These are phyloP conservation scores for Cytospora paraplurivora DNA, from an alignment of 2,329 filamentous ascomycete species.

Conservation along the genomic window DNA sequence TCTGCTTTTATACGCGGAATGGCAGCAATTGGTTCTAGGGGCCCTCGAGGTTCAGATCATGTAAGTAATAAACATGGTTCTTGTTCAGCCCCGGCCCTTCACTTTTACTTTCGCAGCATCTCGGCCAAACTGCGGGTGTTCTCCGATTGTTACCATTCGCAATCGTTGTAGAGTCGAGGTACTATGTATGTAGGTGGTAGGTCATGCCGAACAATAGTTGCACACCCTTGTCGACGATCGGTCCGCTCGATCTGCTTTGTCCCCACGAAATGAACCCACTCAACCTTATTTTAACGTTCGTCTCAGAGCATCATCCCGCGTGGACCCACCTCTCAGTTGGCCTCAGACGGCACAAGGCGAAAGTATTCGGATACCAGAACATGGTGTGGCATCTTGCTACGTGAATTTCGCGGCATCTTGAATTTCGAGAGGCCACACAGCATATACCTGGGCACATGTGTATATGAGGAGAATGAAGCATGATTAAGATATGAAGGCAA, in stretches of 20 bases:
- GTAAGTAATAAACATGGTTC: neutral
- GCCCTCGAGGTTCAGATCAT: neutral
- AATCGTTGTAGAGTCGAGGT: neutral
- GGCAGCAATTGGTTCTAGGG: neutral
- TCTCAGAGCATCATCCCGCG: neutral
- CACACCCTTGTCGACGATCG: neutral
- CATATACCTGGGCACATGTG: too few relatives aligned
- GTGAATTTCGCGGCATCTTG: too few relatives aligned
- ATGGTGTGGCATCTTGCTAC: neutral
- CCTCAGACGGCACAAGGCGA: neutral
- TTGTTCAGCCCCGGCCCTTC: neutral
- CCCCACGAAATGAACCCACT: constrained; percentile 1
- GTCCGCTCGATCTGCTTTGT: neutral
- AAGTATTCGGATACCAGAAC: neutral
- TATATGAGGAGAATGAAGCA: too few relatives aligned
- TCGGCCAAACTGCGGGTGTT: neutral
- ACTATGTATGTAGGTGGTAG: neutral
- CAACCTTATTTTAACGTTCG: constrained; percentile 13
- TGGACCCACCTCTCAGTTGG: neutral
- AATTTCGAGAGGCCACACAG: too few relatives aligned
- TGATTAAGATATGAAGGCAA: too few relatives aligned
- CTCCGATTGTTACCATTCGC: neutral
- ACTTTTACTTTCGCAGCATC: neutral
- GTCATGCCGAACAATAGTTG: neutral
- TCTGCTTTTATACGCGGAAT: neutral